Evolutionary conservation across 768 basidiomycete genomes (phyloP).

Genomic region (Rhizopogon vinicolor): DNA sequence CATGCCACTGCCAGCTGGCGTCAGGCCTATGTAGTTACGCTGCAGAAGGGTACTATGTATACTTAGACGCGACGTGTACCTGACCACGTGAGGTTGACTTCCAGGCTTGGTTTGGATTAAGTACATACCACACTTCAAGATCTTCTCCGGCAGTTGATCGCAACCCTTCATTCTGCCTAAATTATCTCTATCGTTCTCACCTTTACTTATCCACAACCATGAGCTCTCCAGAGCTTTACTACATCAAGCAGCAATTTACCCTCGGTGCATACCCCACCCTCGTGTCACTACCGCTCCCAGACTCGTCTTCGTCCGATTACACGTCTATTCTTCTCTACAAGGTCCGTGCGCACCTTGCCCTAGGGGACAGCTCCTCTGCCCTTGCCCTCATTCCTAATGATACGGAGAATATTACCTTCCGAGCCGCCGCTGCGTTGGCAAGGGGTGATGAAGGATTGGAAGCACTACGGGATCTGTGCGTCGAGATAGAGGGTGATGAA

Average conservation of each 20-base stretch:
- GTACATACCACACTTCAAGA: too few species aligned
- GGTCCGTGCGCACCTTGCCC: constrained; percentile 73
- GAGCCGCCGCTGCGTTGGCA: constrained; percentile 72
- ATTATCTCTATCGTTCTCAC: neutral
- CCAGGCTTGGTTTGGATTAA: too few species aligned
- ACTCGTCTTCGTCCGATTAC: constrained; percentile 60
- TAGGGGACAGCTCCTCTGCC: constrained; percentile 54
- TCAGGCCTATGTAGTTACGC: too few species aligned
- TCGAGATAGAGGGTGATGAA: constrained; percentile 80
- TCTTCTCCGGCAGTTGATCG: neutral
- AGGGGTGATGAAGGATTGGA: constrained; percentile 62
- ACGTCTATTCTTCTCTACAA: constrained; percentile 66
- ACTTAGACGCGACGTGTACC: too few species aligned
- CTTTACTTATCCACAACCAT: constrained; percentile 21
- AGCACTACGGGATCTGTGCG: constrained; percentile 76
- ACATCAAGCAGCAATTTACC: constrained; percentile 71
- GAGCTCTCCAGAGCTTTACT: constrained; percentile 62
- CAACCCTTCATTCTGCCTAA: neutral
- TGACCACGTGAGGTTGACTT: neutral
- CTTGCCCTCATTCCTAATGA: constrained; percentile 51
- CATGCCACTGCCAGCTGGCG: too few species aligned
- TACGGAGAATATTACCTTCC: constrained; percentile 61
- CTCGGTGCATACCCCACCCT: constrained; percentile 73
- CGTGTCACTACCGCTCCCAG: constrained; percentile 49
- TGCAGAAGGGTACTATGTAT: too few species aligned